phyloP scores from a whole-genome alignment of 2,329 filamentous ascomycete genomes.

The Meredithiella fracta region DNA sequence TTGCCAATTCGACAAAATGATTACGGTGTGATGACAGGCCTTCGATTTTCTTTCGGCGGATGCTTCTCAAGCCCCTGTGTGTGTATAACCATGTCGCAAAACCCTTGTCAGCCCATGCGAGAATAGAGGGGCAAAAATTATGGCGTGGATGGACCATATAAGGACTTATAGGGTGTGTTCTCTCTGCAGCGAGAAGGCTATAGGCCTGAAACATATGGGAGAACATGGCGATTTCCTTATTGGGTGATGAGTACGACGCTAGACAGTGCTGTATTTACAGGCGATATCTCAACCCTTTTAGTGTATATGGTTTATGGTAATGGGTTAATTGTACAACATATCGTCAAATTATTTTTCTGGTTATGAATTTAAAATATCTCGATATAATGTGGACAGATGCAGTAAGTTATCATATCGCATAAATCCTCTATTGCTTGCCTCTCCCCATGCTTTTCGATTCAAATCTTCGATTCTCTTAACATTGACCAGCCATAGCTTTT shows the following conservation, averaged over 20 bases:
- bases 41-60: neutral
- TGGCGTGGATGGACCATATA: neutral
- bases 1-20: too few relatives aligned
- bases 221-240: neutral
- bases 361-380: too few relatives aligned
- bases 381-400: too few relatives aligned
- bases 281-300: too few relatives aligned
- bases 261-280: neutral
- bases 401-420: too few relatives aligned
- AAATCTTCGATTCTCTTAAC: too few relatives aligned
- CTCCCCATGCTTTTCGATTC: too few relatives aligned
- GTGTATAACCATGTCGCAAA: neutral
- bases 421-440: too few relatives aligned
- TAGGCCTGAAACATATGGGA: neutral
- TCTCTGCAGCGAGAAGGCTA: neutral
- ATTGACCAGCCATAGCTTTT: too few relatives aligned
- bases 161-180: neutral
- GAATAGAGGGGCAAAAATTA: neutral
- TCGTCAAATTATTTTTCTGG: too few relatives aligned
- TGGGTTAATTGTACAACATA: too few relatives aligned
- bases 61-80: neutral
- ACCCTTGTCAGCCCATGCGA: neutral
- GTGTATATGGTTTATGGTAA: too few relatives aligned
- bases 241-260: neutral
- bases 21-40: neutral